These are phyloP conservation scores for Stellera chamaejasme DNA, from an alignment of 345 rosid genomes.

Conservation along the genomic window DNA sequence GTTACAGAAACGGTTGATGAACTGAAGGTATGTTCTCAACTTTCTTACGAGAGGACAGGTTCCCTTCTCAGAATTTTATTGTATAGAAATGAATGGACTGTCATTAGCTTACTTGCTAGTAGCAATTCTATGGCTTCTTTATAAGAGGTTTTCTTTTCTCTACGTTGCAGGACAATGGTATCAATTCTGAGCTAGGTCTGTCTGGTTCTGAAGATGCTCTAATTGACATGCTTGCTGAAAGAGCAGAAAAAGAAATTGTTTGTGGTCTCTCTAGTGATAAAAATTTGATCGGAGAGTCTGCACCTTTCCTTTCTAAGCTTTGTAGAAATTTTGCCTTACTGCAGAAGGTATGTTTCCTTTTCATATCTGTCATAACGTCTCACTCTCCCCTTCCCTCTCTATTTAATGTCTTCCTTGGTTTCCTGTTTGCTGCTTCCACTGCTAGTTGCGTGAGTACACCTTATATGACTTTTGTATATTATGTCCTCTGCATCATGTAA, in stretches of 20 bases:
- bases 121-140: constrained; percentile 1
- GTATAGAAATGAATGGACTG: not conserved
- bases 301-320: constrained; percentile 79
- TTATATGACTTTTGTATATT: no score
- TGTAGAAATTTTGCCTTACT: constrained; percentile 77
- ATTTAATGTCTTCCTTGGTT: constrained; percentile 4
- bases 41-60: not conserved
- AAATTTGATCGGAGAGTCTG: constrained; percentile 74
- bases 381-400: constrained; percentile 7
- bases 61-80: not conserved
- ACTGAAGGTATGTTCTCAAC: constrained; percentile 30
- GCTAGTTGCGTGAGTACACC: no score
- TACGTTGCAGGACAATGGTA: constrained; percentile 53
- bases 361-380: constrained; percentile 4
- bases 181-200: constrained; percentile 89
- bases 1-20: constrained; percentile 15
- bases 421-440: not conserved
- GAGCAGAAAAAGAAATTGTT: constrained; percentile 87
- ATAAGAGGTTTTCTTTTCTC: constrained; percentile 3
- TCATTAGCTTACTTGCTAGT: not conserved
- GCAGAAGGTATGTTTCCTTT: constrained; percentile 54
- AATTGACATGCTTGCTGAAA: constrained; percentile 78
- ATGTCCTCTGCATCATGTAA: no score
- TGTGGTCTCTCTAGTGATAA: constrained; percentile 50
- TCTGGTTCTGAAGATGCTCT: constrained; percentile 90